Evolutionary conservation across 2,329 filamentous ascomycete species (phyloP).

Genomic region (Fusarium redolens): DNA sequence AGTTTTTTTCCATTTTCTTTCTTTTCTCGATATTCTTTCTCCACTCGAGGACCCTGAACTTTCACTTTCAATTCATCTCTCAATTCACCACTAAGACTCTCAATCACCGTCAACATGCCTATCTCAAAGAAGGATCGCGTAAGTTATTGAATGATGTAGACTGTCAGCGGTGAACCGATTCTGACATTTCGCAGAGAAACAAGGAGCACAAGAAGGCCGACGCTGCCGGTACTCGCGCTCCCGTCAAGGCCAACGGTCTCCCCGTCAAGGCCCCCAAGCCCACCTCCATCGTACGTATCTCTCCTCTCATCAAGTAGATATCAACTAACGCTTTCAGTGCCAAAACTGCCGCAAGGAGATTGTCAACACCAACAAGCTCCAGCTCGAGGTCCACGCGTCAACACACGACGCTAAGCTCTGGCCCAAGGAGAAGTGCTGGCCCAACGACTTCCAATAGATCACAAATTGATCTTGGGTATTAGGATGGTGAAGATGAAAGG

Average conservation of each 20-base stretch:
- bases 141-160: background rate
- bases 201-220: constrained; percentile 68
- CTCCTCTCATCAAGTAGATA: too few relatives aligned
- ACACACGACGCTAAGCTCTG: constrained; percentile 62
- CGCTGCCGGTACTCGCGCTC: constrained; percentile 62
- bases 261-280: constrained; percentile 65
- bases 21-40: background rate
- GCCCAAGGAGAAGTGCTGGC: constrained; percentile 70
- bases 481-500: too few relatives aligned
- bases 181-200: constrained; percentile 52
- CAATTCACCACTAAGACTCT: background rate
- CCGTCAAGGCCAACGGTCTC: constrained; percentile 65
- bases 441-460: constrained; percentile 56
- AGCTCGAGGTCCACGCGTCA: constrained; percentile 63
- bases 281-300: constrained; percentile 40
- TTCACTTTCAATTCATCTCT: background rate
- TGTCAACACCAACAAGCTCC: constrained; percentile 62
- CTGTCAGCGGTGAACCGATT: background rate
- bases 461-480: too few relatives aligned
- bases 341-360: constrained; percentile 63
- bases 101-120: constrained; percentile 33
- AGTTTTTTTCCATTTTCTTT: constrained; percentile 30
- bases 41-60: constrained; percentile 13
- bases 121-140: constrained; percentile 48
- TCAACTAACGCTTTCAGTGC: constrained; percentile 50